phyloP scores from a whole-genome alignment of 2,329 filamentous ascomycete species.

The Aspergillus sp. region DNA sequence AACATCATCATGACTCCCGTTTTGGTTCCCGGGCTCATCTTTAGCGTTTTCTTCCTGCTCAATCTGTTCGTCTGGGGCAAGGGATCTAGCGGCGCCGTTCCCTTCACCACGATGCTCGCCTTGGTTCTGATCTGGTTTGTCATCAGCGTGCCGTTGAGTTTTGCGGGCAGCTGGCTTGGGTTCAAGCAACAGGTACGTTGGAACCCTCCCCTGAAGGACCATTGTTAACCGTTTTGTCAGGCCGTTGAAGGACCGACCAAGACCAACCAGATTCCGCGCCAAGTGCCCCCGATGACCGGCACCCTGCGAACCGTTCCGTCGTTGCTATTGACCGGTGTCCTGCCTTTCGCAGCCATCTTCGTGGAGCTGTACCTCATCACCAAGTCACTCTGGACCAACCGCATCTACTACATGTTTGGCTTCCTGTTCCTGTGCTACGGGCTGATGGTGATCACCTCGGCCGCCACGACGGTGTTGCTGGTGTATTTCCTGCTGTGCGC shows the following conservation, averaged over 20 bases:
- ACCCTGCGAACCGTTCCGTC: slow-evolving; percentile 86
- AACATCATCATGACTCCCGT: slow-evolving; percentile 87
- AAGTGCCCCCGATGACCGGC: slow-evolving; percentile 80
- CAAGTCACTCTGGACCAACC: slow-evolving; percentile 97
- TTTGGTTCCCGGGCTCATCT: slow-evolving; percentile 82
- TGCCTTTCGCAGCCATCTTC: slow-evolving; percentile 95
- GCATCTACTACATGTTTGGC: slow-evolving; percentile 99
- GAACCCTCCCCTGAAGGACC: neutral
- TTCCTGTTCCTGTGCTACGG: slow-evolving; percentile 98
- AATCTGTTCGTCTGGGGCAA: slow-evolving; percentile 97
- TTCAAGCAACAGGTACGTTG: slow-evolving; percentile 65
- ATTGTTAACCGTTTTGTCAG: slow-evolving; percentile 23
- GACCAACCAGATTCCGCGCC: slow-evolving; percentile 96
- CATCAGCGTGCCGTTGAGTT: slow-evolving; percentile 88
- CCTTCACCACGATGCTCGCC: slow-evolving; percentile 94
- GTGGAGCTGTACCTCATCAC: slow-evolving; percentile 99
- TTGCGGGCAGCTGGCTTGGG: slow-evolving; percentile 88
- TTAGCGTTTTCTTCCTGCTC: slow-evolving; percentile 84
- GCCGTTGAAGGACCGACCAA: slow-evolving; percentile 77
- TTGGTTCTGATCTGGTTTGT: slow-evolving; percentile 94
- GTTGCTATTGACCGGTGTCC: slow-evolving; percentile 85
- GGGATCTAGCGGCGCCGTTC: slow-evolving; percentile 86
- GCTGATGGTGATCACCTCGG: slow-evolving; percentile 93
- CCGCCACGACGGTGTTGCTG: slow-evolving; percentile 87
- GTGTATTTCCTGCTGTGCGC: slow-evolving; percentile 95